phyloP scores from a whole-genome alignment of 228 moss, liverwort and hornwort genomes.

The Sphagnum magellanicum region DNA sequence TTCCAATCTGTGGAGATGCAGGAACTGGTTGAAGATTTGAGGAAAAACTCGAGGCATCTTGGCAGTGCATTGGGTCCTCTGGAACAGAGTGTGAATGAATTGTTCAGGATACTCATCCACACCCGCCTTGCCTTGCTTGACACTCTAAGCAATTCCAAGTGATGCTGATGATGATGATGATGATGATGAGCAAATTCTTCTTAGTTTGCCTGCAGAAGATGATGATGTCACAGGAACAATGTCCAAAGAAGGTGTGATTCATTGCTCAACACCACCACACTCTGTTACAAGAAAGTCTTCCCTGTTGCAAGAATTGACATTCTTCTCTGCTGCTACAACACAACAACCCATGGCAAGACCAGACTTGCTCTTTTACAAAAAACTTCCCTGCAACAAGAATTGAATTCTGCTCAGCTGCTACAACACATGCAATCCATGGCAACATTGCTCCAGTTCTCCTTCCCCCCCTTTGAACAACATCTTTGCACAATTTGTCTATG shows the following conservation, averaged over 20 bases:
- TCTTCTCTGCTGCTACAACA: too few relatives aligned
- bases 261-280: not conserved
- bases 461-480: too few relatives aligned
- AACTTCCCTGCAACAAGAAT: too few relatives aligned
- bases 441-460: too few relatives aligned
- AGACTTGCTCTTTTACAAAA: too few relatives aligned
- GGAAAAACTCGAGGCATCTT: conserved; percentile 13
- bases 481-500: too few relatives aligned
- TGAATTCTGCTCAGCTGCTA: too few relatives aligned
- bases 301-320: too few relatives aligned
- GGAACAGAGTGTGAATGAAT: conserved; percentile 33
- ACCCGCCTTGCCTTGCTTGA: conserved; percentile 34
- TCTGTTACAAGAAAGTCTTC: too few relatives aligned
- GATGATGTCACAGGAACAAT: not conserved
- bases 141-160: conserved; percentile 19
- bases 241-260: not conserved
- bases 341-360: too few relatives aligned
- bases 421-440: too few relatives aligned
- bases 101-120: conserved; percentile 29
- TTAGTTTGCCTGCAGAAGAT: not conserved
- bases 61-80: conserved; percentile 20
- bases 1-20: conserved; percentile 11
- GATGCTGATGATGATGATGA: too few relatives aligned
- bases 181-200: not conserved
- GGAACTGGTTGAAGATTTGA: conserved; percentile 11